Base-by-base conservation (phyloP, 2,329 filamentous ascomycete species). In the Amylocarpus encephaloides region DNA sequence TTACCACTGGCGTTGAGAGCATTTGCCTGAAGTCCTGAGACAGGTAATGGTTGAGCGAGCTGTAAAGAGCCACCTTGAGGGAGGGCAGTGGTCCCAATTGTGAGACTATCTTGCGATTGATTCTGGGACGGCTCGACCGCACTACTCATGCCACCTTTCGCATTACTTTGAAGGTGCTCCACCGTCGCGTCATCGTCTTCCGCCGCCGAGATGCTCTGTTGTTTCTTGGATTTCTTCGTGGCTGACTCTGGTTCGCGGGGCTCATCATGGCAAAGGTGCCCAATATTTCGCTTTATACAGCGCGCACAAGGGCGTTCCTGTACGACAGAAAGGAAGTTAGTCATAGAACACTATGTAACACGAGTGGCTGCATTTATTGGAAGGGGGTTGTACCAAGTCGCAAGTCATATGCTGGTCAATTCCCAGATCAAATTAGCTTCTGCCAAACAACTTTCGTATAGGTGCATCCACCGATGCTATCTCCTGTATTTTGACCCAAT, bases 201-300 rank as follows among this genome's bases (percentile, higher is more conserved):
- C 39, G 73, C 71, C 38, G 73, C 71, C 46, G 79, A 74, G 53
- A 76, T 71, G 54, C 74, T 77, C 56, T 74, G 73, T 60, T 80
- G 75, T 66, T 74, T 78, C 72, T 92, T 95, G 62, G 79, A 72
- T 71, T 91, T 92, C 71, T 93, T 95, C 53, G 65, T 62, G 59
- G 64, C 58, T 49, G 85, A 70, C 55, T 83, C 80, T 60, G 83
- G 76, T 65, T 98, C 92, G 69, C 92, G 85, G 60, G 91, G 92
- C 71, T 97, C 93, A 71, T 98, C 93, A 73, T 96, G 93, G 71
- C 93, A 98, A 59, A 98, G 79, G 71, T 98, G 93, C 64, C 92
- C 93, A 69, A 98, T 98, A 73, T 95, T 95, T 66, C 93, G 85
- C 74, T 97, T 98, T 72, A 97, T 88, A 76, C 93, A 98, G 72